Percentiles rank a stretch among this genome's conserved stretches.
phyloP scores from a whole-genome alignment of 1,139 yeast species.

The Spathaspora jeffriesii region DNA sequence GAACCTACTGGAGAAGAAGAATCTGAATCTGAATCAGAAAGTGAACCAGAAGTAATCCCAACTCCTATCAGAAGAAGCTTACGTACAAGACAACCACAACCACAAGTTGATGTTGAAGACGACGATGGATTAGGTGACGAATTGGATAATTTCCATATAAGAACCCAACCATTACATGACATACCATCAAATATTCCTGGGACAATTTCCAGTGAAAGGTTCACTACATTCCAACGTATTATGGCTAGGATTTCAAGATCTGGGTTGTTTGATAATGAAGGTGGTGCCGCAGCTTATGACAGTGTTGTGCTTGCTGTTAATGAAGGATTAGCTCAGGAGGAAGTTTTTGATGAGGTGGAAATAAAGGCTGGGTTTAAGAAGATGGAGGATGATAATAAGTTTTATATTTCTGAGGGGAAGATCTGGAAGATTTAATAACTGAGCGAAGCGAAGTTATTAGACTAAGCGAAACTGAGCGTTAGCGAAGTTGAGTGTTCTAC shows the following conservation, averaged over 20 bases:
- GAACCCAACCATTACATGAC: constrained; percentile 26
- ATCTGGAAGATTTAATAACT: constrained; percentile 55
- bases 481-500: no score
- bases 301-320: constrained; percentile 47
- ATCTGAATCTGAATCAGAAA: constrained; percentile 25
- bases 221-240: constrained; percentile 40
- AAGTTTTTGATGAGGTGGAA: constrained; percentile 53
- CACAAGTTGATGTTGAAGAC: constrained; percentile 8
- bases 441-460: neutral
- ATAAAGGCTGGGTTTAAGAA: constrained; percentile 51
- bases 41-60: constrained; percentile 20
- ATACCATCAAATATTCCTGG: constrained; percentile 16
- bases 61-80: constrained; percentile 20
- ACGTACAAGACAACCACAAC: constrained; percentile 9
- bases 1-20: constrained; percentile 18
- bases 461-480: no score
- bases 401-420: constrained; percentile 63
- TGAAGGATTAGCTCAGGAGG: constrained; percentile 60
- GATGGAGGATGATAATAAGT: constrained; percentile 56
- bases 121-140: constrained; percentile 24
- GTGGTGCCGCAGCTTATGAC: constrained; percentile 45
- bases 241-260: constrained; percentile 50
- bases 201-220: constrained; percentile 50
- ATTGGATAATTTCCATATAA: constrained; percentile 22
- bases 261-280: constrained; percentile 45